A percentile compares a stretch with the other conserved stretches of the same genome.
Conservation (phyloP, 768 basidiomycete genomes). For the Phlebiopsis flavidoalba region DNA sequence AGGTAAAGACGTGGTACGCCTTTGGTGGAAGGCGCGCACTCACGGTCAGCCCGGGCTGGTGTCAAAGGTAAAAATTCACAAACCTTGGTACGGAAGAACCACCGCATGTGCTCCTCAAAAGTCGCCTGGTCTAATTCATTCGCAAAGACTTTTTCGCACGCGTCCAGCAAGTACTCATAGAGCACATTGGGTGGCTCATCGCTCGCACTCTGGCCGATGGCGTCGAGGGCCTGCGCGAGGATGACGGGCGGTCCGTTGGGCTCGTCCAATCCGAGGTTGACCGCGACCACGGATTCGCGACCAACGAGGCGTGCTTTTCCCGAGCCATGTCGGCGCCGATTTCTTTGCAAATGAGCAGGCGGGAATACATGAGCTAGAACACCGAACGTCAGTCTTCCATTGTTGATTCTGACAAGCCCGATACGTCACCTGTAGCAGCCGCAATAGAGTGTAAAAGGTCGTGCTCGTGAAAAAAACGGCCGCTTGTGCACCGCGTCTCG, state of each 20-base stretch:
- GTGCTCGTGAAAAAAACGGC: constrained; percentile 93
- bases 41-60: neutral
- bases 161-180: constrained; percentile 84
- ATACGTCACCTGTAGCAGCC: constrained; percentile 77
- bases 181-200: constrained; percentile 57
- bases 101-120: constrained; percentile 94
- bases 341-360: constrained; percentile 80
- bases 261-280: constrained; percentile 83
- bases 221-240: constrained; percentile 62
- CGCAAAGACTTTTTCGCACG: constrained; percentile 92
- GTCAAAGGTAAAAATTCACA: constrained; percentile 16
- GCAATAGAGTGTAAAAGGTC: constrained; percentile 85
- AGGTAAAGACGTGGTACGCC: constrained; percentile 89
- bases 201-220: constrained; percentile 40
- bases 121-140: constrained; percentile 87
- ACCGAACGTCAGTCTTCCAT: neutral
- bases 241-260: constrained; percentile 67
- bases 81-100: constrained; percentile 88
- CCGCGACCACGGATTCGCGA: constrained; percentile 78
- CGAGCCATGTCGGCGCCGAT: constrained; percentile 68
- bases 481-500: constrained; percentile 29
- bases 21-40: constrained; percentile 27
- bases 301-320: constrained; percentile 57
- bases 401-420: constrained; percentile 3
- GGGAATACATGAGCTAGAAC: constrained; percentile 78